Percentiles rank a stretch among this genome's conserved stretches.
Conservation (phyloP, 257 asterid genomes). For the Petunia axillaris region DNA sequence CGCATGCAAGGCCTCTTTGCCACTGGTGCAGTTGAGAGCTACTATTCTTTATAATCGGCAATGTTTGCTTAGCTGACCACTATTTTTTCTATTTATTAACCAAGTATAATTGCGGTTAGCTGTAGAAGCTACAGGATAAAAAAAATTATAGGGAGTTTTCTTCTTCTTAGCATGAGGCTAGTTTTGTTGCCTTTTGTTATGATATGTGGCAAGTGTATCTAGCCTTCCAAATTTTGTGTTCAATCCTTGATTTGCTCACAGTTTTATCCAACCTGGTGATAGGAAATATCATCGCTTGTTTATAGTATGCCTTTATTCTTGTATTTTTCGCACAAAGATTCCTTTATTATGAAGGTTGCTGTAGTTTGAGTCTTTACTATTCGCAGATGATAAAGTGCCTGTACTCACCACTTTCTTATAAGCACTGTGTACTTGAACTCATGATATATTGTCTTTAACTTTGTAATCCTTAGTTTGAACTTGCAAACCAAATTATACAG, state of each 20-base stretch:
- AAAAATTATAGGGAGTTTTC: background rate
- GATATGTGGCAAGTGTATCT: background rate
- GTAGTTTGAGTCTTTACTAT: background rate
- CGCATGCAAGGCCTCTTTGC: slow-evolving; percentile 22
- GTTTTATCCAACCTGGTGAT: background rate
- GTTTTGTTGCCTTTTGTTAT: slow-evolving; percentile 1
- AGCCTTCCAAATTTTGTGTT: slow-evolving; percentile 1
- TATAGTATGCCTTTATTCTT: background rate
- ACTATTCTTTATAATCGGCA: slow-evolving; percentile 38
- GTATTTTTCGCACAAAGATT: background rate
- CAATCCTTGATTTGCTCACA: slow-evolving; percentile 15
- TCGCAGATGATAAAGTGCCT: no score
- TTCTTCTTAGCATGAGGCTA: background rate
- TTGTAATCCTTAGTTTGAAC: no score
- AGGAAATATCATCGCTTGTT: background rate
- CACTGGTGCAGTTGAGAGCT: slow-evolving; percentile 36
- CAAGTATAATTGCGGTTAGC: background rate
- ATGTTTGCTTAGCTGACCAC: slow-evolving; percentile 24
- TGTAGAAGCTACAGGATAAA: background rate
- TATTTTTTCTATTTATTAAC: slow-evolving; percentile 25
- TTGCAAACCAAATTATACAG: no score
- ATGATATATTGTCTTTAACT: no score
- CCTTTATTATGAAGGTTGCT: background rate
- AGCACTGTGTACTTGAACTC: no score
- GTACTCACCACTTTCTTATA: no score